Conservation (phyloP, 208 protist species). For the Endotrypanum monterogeii region DNA sequence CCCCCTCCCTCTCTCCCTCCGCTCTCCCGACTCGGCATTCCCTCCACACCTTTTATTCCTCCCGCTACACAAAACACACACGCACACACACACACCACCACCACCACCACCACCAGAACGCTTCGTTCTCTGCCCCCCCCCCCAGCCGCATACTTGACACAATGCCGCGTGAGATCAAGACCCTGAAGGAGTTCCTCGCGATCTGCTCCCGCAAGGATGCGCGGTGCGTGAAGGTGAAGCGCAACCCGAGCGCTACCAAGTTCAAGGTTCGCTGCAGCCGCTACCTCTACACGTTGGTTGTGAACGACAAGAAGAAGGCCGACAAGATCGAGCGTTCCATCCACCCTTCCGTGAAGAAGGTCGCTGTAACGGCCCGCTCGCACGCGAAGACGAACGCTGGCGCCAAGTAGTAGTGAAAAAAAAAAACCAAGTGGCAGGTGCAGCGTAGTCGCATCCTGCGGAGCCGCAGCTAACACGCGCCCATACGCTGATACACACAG, state of each 20-base stretch:
- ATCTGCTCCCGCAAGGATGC: constrained; percentile 59
- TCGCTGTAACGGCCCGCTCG: constrained; percentile 78
- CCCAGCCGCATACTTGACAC: neutral
- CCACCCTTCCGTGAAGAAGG: constrained; percentile 90
- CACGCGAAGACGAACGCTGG: constrained; percentile 87
- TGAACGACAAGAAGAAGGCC: constrained; percentile 92
- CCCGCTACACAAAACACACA: neutral
- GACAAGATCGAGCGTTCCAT: constrained; percentile 93
- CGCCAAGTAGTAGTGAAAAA: constrained; percentile 61
- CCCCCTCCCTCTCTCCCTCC: neutral
- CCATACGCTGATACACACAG: too few relatives aligned
- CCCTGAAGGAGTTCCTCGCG: constrained; percentile 59
- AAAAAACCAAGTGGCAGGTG: neutral
- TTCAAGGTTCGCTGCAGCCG: constrained; percentile 95
- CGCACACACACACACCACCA: neutral
- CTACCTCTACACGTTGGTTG: constrained; percentile 93
- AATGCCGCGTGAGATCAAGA: constrained; percentile 93
- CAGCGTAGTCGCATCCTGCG: neutral
- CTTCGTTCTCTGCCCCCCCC: neutral
- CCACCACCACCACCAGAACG: neutral
- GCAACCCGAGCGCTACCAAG: constrained; percentile 87
- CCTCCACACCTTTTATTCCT: neutral
- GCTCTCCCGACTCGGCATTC: neutral
- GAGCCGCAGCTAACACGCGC: too few relatives aligned
- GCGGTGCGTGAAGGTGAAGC: constrained; percentile 93